These are phyloP conservation scores for Elsinoe necatrix DNA, from an alignment of 2,329 filamentous ascomycete genomes.

Conservation along the genomic window DNA sequence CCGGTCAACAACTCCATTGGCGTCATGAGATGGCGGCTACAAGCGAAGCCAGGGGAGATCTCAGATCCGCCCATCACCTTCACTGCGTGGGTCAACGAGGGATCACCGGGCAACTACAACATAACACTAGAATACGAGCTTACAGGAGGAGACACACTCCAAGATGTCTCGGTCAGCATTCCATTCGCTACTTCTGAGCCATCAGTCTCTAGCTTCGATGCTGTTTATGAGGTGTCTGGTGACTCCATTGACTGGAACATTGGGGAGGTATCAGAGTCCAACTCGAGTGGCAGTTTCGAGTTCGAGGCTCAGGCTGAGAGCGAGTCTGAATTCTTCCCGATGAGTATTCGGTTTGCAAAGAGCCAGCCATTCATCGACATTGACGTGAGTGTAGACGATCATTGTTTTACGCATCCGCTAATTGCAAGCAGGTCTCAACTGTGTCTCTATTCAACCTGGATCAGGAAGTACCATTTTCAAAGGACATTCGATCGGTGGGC, in stretches of 20 bases:
- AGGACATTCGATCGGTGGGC: constrained; percentile 67
- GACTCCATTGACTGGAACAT: constrained; percentile 93
- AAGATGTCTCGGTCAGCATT: constrained; percentile 79
- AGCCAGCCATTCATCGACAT: constrained; percentile 80
- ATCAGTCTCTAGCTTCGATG: constrained; percentile 84
- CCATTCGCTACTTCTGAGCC: constrained; percentile 82
- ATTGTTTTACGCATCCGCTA: constrained; percentile 21
- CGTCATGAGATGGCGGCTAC: constrained; percentile 85
- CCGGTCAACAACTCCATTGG: constrained; percentile 89
- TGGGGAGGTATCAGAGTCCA: constrained; percentile 73
- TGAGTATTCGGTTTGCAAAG: constrained; percentile 86
- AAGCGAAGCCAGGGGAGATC: constrained; percentile 69
- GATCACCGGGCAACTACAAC: constrained; percentile 68
- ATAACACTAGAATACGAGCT: constrained; percentile 95
- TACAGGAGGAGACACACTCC: constrained; percentile 66
- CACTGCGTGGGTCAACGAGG: constrained; percentile 95
- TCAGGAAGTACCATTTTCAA: constrained; percentile 73
- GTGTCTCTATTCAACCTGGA: constrained; percentile 66
- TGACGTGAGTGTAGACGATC: constrained; percentile 58
- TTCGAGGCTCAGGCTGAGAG: constrained; percentile 84
- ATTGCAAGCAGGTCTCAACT: constrained; percentile 49
- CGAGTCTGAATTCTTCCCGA: constrained; percentile 96
- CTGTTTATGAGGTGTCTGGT: constrained; percentile 85
- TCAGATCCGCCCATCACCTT: constrained; percentile 86
- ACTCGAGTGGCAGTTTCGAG: constrained; percentile 80